Evolutionary conservation across 805 yeast genomes (phyloP).

Genomic region (Candida mattraensis): DNA sequence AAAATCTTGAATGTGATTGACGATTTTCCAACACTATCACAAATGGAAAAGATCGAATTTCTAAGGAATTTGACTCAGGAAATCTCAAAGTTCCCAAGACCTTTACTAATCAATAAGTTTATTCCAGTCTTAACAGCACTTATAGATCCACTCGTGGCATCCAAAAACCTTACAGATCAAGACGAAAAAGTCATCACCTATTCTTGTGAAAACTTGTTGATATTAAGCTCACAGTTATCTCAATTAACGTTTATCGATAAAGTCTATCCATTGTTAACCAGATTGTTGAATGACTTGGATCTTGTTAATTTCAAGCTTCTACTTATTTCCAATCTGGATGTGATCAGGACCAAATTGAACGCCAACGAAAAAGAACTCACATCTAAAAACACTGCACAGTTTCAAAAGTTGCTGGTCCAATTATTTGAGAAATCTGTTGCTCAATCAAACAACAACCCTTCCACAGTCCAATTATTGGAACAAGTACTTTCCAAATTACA

Average conservation of each 20-base stretch:
- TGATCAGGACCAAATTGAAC: slow-evolving; percentile 29
- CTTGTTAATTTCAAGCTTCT: slow-evolving; percentile 33
- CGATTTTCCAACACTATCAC: slow-evolving; percentile 72
- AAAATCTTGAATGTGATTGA: slow-evolving; percentile 80
- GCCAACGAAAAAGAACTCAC: slow-evolving; percentile 25
- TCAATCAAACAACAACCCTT: slow-evolving; percentile 15
- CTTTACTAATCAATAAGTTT: slow-evolving; percentile 63
- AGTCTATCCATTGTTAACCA: slow-evolving; percentile 48
- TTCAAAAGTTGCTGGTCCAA: slow-evolving; percentile 30
- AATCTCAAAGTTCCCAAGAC: slow-evolving; percentile 58
- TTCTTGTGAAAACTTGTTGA: slow-evolving; percentile 55
- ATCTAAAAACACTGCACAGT: slow-evolving; percentile 26
- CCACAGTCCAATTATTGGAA: slow-evolving; percentile 34
- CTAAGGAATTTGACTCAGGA: slow-evolving; percentile 60
- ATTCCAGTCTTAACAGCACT: slow-evolving; percentile 64
- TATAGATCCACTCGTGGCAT: slow-evolving; percentile 39
- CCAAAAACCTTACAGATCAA: slow-evolving; percentile 17
- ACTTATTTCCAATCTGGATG: slow-evolving; percentile 29
- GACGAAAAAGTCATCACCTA: slow-evolving; percentile 42
- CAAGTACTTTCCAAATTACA: slow-evolving; percentile 29
- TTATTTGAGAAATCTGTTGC: slow-evolving; percentile 35
- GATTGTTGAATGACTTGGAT: slow-evolving; percentile 24
- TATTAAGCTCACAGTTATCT: slow-evolving; percentile 66
- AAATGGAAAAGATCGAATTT: slow-evolving; percentile 66
- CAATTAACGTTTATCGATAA: slow-evolving; percentile 75